Percentiles rank a stretch among this genome's conserved stretches.
phyloP scores from a whole-genome alignment of 1,139 yeast species.

The Casaregolazyma lundiana region DNA sequence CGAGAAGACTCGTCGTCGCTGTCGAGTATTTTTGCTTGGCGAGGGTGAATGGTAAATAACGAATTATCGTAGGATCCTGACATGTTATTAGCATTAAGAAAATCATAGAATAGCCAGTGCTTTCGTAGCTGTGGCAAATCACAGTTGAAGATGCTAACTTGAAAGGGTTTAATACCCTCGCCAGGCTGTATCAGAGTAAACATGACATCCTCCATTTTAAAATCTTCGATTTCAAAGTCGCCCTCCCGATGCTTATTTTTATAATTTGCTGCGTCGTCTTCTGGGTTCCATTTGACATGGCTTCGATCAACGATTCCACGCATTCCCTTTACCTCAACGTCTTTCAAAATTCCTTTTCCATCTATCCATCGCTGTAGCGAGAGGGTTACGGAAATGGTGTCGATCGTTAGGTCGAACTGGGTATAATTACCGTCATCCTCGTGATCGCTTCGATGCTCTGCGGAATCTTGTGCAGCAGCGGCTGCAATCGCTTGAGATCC shows the following conservation, averaged over 20 bases:
- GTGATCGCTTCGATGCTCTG: conserved; percentile 22
- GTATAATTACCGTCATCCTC: conserved; percentile 91
- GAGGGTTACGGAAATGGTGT: conserved; percentile 73
- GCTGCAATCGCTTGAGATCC: conserved; percentile 72
- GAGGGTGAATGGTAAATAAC: conserved; percentile 81
- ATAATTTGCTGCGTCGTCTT: conserved; percentile 79
- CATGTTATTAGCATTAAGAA: conserved; percentile 76
- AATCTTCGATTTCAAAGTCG: conserved; percentile 85
- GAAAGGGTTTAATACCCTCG: conserved; percentile 68
- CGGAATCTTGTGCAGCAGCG: conserved; percentile 33
- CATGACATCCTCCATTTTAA: conserved; percentile 77
- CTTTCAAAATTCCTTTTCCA: conserved; percentile 82
- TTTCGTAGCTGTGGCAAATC: conserved; percentile 75
- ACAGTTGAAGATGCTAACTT: conserved; percentile 80
- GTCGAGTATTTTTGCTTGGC: conserved; percentile 39
- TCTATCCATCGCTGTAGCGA: conserved; percentile 84
- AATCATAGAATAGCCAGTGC: conserved; percentile 89
- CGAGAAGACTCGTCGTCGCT: conserved; percentile 26
- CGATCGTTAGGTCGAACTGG: conserved; percentile 87
- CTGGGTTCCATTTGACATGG: conserved; percentile 76
- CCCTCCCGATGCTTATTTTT: conserved; percentile 73
- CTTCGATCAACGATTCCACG: conserved; percentile 91
- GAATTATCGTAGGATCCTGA: conserved; percentile 94
- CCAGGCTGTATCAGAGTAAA: conserved; percentile 79
- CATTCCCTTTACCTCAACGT: conserved; percentile 75